Conservation (phyloP, 345 rosid genomes). For the Chamaenerion angustifolium region DNA sequence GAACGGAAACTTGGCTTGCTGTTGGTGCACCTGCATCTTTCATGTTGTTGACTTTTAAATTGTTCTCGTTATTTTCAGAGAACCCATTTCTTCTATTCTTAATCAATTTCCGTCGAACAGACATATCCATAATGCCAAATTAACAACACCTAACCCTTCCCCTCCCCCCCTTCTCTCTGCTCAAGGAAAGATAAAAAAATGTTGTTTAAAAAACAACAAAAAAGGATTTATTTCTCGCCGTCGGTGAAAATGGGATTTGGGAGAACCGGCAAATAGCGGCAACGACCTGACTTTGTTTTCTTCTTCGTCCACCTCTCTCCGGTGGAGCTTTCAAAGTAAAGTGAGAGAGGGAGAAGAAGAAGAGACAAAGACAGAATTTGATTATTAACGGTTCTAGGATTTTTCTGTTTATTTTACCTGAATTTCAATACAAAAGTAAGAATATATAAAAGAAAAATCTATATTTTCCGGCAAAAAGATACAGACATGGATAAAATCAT, state of each 20-base stretch:
- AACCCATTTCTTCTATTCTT: neutral
- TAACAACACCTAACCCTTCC: neutral
- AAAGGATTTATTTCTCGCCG: no score
- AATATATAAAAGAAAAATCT: no score
- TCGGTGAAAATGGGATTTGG: no score
- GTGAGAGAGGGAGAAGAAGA: neutral
- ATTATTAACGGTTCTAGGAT: neutral
- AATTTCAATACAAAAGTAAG: neutral
- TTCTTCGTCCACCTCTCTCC: neutral
- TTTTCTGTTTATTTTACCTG: neutral
- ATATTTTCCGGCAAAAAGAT: neutral
- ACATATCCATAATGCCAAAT: no score
- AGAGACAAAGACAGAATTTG: constrained; percentile 4
- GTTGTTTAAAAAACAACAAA: no score
- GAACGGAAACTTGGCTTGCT: constrained; percentile 16
- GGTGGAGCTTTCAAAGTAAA: neutral
- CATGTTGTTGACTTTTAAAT: constrained; percentile 10
- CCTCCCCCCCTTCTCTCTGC: neutral
- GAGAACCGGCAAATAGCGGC: no score
- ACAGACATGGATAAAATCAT: neutral
- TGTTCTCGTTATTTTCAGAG: neutral
- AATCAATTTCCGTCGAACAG: neutral
- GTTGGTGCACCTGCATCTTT: no score
- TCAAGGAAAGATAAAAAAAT: neutral
- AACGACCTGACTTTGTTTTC: neutral